Conservation (phyloP, 1,284 basidiomycete genomes). For the Malassezia furfur region DNA sequence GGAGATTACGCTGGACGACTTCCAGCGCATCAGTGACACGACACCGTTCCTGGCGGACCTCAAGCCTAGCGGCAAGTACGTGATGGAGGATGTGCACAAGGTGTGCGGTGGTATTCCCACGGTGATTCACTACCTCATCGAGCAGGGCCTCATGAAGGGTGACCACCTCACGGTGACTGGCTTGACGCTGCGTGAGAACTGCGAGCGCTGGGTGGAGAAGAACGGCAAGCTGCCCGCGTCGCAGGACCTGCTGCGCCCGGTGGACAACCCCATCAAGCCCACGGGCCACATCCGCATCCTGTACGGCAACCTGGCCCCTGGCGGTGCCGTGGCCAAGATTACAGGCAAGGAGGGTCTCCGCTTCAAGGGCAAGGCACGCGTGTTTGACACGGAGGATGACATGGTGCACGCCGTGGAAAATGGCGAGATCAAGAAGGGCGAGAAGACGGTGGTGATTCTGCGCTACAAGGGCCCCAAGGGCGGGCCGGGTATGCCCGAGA, state of each 20-base stretch:
- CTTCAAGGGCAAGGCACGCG: conserved; percentile 45
- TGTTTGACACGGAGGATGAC: conserved; percentile 46
- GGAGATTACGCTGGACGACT: conserved; percentile 41
- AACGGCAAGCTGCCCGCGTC: conserved; percentile 33
- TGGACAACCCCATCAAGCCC: conserved; percentile 40
- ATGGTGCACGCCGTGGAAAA: conserved; percentile 44
- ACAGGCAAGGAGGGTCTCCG: conserved; percentile 46
- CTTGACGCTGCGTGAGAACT: conserved; percentile 41
- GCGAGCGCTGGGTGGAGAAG: conserved; percentile 59
- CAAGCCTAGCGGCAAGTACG: conserved; percentile 47
- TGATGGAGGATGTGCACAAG: conserved; percentile 47
- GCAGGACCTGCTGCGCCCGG: conserved; percentile 40
- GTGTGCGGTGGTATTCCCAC: conserved; percentile 41
- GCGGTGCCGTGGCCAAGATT: conserved; percentile 47
- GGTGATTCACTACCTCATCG: conserved; percentile 52
- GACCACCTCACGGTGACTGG: conserved; percentile 47
- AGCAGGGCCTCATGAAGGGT: conserved; percentile 50
- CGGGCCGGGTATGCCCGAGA: conserved; percentile 90
- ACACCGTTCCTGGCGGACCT: conserved; percentile 47
- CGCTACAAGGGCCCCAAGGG: conserved; percentile 48
- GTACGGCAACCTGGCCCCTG: conserved; percentile 45
- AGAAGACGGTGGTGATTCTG: conserved; percentile 46
- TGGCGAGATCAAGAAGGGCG: conserved; percentile 41
- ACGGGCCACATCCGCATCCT: conserved; percentile 45
- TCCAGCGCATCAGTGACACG: conserved; percentile 41